Base-by-base conservation (phyloP, 2,329 filamentous ascomycete genomes). In the Stachybotrys elegans region DNA sequence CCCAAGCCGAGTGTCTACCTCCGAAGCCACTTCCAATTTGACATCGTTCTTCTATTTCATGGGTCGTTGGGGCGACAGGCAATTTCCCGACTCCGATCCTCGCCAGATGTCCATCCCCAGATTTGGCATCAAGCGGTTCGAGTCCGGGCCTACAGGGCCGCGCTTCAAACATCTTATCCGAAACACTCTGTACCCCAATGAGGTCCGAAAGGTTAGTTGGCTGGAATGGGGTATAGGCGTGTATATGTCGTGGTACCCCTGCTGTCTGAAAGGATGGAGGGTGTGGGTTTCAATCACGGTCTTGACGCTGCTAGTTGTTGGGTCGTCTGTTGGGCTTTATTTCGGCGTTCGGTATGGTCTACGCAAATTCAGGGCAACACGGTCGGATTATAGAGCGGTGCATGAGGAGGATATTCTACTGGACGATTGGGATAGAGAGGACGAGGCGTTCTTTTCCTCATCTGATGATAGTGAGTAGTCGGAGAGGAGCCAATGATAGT, bases 341-440 rank as follows among this genome's bases (percentile, higher is more conserved):
- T 14, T 57, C 2, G 48, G 32, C 2, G 23, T 51, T n/a, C 43
- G 42, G 6, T 41, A 48, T 22, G 46, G 35, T 6, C 12, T 57
- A 2, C 36, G 34, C 21, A 46, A 39, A 14, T 34, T 48, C 3
- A 48, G 43, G 45, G 51, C 36, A 13, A 48, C 41, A 14, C 44
- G 36, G 6, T 41, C 43, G n/a, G 42, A 38, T 2, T 60, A 60
- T 32, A 54, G 20, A 3, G 56, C 43, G 22, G 13, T 60, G 13
- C 48, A 40, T 12, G 45, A 11, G 2, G 55, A 58, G 4, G 56
- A 59, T 35, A 58, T 60, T 29, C 43, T 31, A 13, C 40, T 60
- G 46, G 51, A 58, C 4, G 74, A 77, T 17, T 81, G 51, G 0
- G 22, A 42, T 14, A 39, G 45, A 20, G 52, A 57, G 4, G 55